A percentile compares a stretch with the other conserved stretches of the same genome.
phyloP scores from a whole-genome alignment of 345 rosid genomes.

The Eucalyptus lansdowneana region DNA sequence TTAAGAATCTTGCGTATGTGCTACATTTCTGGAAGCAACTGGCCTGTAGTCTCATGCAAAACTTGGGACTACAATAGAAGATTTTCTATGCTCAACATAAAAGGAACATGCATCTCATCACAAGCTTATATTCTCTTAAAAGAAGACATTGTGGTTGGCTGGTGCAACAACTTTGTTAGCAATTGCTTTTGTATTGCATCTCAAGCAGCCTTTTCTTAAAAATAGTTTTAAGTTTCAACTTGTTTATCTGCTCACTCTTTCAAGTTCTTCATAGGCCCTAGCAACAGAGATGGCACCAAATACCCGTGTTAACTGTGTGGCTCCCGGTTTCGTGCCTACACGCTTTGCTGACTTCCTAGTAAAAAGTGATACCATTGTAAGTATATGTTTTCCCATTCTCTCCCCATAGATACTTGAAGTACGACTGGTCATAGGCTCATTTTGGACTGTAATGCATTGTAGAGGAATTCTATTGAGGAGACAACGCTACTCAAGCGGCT shows the following conservation, averaged over 20 bases:
- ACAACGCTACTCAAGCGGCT: conserved; percentile 59
- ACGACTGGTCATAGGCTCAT: neutral
- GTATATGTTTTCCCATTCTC: neutral
- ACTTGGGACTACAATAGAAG: neutral
- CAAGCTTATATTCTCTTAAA: neutral
- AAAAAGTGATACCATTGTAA: conserved; percentile 29
- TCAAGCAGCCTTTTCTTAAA: neutral
- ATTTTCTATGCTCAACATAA: neutral
- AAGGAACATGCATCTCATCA: neutral
- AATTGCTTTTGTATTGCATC: neutral
- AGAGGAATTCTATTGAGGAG: conserved; percentile 41
- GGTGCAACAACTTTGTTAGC: neutral
- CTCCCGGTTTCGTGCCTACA: conserved; percentile 93
- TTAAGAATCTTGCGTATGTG: neutral
- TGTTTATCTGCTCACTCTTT: neutral
- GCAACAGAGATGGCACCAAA: conserved; percentile 79
- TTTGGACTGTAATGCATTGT: neutral
- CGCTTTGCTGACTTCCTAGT: conserved; percentile 55
- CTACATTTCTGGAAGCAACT: neutral
- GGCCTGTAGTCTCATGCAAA: neutral
- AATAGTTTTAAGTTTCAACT: neutral
- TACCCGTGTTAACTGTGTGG: conserved; percentile 73
- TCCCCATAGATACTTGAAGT: neutral
- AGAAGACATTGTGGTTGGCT: neutral
- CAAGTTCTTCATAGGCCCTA: conserved; percentile 44